Conservation (phyloP, 768 basidiomycete genomes). For the Boletus vermiculosoides region DNA sequence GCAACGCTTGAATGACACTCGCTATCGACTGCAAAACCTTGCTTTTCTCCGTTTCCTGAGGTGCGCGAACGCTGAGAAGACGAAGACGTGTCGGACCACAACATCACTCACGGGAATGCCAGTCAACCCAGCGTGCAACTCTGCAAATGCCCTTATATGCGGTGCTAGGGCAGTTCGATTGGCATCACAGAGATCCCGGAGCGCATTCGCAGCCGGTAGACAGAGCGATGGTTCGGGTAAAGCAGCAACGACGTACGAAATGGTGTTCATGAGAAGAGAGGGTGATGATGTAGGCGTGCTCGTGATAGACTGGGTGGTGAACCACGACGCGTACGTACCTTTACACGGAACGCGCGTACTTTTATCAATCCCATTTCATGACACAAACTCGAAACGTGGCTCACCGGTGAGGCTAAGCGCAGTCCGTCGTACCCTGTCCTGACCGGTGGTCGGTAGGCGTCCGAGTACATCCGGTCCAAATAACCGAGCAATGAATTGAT, state of each 20-base stretch:
- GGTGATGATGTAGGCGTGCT: constrained; percentile 31
- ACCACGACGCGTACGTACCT: constrained; percentile 83
- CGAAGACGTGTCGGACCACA: not conserved
- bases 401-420: constrained; percentile 73
- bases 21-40: constrained; percentile 92
- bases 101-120: constrained; percentile 61
- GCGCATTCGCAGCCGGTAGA: constrained; percentile 73
- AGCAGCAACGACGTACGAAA: constrained; percentile 69
- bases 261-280: constrained; percentile 58
- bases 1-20: constrained; percentile 89
- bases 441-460: constrained; percentile 60
- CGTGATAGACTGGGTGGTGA: constrained; percentile 49
- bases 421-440: constrained; percentile 69
- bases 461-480: constrained; percentile 75
- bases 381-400: constrained; percentile 15
- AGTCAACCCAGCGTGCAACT: constrained; percentile 73
- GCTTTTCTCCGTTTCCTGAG: constrained; percentile 77
- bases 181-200: constrained; percentile 86
- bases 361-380: not conserved
- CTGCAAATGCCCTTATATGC: constrained; percentile 82
- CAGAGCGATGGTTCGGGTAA: constrained; percentile 63
- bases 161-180: constrained; percentile 81
- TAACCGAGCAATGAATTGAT: constrained; percentile 54
- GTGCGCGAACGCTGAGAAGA: not conserved
- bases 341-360: not conserved